These are phyloP conservation scores for Aureobasidium musti DNA, from an alignment of 2,329 filamentous ascomycete genomes.

Conservation along the genomic window DNA sequence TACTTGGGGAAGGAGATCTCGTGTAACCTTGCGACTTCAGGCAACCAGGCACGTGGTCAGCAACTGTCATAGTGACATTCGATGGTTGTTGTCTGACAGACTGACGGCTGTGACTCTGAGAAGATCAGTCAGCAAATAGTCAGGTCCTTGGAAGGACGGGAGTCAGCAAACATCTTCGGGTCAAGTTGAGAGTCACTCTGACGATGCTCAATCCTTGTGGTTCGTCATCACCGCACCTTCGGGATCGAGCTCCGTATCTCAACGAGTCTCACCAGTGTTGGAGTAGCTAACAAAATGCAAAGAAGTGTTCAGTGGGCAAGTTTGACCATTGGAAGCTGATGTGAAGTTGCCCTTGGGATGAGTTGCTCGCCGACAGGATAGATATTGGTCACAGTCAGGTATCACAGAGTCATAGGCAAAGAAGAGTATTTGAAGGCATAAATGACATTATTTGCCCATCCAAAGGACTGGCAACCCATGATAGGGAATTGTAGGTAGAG, in stretches of 20 bases:
- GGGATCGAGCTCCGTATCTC: conserved; percentile 10
- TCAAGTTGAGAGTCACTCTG: neutral
- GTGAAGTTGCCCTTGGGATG: neutral
- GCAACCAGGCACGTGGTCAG: conserved; percentile 17
- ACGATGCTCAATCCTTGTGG: neutral
- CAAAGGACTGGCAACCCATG: conserved; percentile 6
- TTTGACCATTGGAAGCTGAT: neutral
- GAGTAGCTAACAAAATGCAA: neutral
- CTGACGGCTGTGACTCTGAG: neutral
- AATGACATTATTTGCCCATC: conserved; percentile 28
- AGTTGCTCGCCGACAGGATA: neutral
- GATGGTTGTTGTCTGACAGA: neutral
- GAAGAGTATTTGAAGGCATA: conserved; percentile 8
- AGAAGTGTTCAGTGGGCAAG: neutral
- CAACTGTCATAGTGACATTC: neutral
- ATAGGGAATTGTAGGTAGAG: conserved; percentile 25
- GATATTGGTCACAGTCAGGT: neutral
- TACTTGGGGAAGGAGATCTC: conserved; percentile 10
- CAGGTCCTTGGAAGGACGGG: neutral
- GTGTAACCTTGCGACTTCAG: neutral
- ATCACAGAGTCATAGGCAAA: neutral
- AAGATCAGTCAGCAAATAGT: neutral
- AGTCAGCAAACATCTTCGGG: neutral
- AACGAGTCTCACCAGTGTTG: neutral
- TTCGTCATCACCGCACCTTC: neutral